Evolutionary conservation across 805 yeast species (phyloP), one percentile per base, ranked within the genome.

Genomic region (Candida tallmaniae): DNA sequence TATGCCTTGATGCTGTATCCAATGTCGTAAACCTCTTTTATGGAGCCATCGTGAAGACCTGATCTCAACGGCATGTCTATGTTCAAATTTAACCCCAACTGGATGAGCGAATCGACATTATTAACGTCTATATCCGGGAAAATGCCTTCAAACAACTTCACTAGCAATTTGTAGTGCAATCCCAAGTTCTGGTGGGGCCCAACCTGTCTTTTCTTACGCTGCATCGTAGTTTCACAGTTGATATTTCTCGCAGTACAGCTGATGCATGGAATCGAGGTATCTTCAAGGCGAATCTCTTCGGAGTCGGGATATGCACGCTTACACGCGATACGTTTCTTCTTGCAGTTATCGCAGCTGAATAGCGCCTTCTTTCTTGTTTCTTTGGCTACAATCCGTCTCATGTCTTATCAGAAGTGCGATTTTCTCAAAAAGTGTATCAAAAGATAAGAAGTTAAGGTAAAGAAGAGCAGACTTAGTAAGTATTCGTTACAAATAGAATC

Each of bases 311-410:
- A 19, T 38, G 30, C 29, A 23, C 74, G 41, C 22, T 58, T 53
- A 46, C 76, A 70, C 26, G 63, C 65, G 23, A 65, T 60, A 51
- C 70, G 70, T 26, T 68, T 50, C 10, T 54, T 33, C 45, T 68
- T 68, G 41, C 76, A 70, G 10, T 73, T 43, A 42, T 70, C 74
- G 38, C 76, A 70, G 6, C 66, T 56, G 46, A 58, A 68, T 3
- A 65, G 56, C 0, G 73, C 73, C 30, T 74, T 42, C 29, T 62
- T 58, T 15, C 73, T 44, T 16, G 52, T 48, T 27, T 61, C 68
- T 1, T 63, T 22, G 48, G 58, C 18, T 9, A 28, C 31, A 6
- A 28, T 12, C 12, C 31, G 6, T 28, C 31, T 18, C 12, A n/a
- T n/a, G n/a, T n/a, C n/a, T n/a, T n/a, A n/a, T n/a, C n/a, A n/a